These are phyloP conservation scores for Rhodotorula babjevae DNA, from an alignment of 768 basidiomycete genomes.

Conservation along the genomic window DNA sequence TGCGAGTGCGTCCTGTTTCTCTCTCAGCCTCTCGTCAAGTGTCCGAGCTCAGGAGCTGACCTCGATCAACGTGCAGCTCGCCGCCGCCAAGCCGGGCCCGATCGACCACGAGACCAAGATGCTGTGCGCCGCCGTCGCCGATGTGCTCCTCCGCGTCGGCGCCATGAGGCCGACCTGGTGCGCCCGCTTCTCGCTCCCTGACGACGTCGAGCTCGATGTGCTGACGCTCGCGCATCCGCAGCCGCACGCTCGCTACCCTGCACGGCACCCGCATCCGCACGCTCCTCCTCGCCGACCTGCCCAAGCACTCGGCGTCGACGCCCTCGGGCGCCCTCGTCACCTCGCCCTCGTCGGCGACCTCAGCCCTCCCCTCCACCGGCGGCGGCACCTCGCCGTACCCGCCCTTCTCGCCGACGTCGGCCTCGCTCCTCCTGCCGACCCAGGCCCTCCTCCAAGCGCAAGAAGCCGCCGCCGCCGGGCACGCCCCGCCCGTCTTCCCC, in stretches of 20 bases:
- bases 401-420: not conserved
- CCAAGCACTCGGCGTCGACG: not conserved
- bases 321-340: too few relatives aligned
- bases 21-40: not conserved
- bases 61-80: not conserved
- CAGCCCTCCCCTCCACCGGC: not conserved
- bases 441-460: not conserved
- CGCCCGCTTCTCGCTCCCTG: not conserved
- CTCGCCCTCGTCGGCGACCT: not conserved
- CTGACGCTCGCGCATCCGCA: not conserved
- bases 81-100: not conserved
- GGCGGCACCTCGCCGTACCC: not conserved
- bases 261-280: slow-evolving; percentile 31
- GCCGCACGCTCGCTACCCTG: slow-evolving; percentile 30
- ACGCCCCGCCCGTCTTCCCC: not conserved
- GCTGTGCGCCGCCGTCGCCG: slow-evolving; percentile 10
- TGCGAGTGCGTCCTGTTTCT: slow-evolving; percentile 10
- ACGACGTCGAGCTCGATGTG: too few relatives aligned
- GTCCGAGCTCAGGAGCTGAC: too few relatives aligned
- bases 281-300: slow-evolving; percentile 6
- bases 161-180: slow-evolving; percentile 10
- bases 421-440: not conserved
- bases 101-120: not conserved
- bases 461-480: not conserved
- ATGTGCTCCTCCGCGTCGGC: slow-evolving; percentile 4